Evolutionary conservation across 2,329 filamentous ascomycete species (phyloP).

Genomic region (Pyrenochaeta sp.): DNA sequence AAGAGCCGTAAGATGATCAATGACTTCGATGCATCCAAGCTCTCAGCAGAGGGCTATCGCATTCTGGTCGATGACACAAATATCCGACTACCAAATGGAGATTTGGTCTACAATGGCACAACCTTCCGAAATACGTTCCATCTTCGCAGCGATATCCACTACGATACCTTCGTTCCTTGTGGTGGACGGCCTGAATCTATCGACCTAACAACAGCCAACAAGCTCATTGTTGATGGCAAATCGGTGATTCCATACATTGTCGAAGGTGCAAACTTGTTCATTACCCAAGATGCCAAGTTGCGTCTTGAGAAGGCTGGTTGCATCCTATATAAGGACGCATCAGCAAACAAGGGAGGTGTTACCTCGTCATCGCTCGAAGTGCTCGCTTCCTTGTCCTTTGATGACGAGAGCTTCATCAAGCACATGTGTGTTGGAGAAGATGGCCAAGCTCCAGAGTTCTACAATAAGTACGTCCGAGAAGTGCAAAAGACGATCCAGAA

Average conservation of each 20-base stretch:
- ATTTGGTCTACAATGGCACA: constrained; percentile 88
- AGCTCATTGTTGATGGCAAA: constrained; percentile 91
- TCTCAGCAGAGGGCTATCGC: constrained; percentile 88
- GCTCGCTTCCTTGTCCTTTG: constrained; percentile 90
- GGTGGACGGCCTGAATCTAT: constrained; percentile 97
- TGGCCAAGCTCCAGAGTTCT: constrained; percentile 86
- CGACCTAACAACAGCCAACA: constrained; percentile 85
- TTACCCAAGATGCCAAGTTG: constrained; percentile 97
- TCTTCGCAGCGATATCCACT: constrained; percentile 75
- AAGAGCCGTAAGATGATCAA: constrained; percentile 89
- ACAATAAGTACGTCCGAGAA: constrained; percentile 88
- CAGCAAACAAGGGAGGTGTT: constrained; percentile 97
- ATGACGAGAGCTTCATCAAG: constrained; percentile 84
- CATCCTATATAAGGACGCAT: constrained; percentile 96
- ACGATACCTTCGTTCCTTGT: constrained; percentile 93
- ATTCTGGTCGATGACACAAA: constrained; percentile 92
- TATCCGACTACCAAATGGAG: constrained; percentile 84
- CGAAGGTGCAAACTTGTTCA: constrained; percentile 97
- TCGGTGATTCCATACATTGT: constrained; percentile 91
- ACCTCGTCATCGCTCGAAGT: constrained; percentile 97
- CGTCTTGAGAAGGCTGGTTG: constrained; percentile 94
- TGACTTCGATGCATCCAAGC: constrained; percentile 83
- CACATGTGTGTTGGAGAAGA: constrained; percentile 90
- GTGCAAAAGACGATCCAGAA: constrained; percentile 91
- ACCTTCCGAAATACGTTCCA: constrained; percentile 98